Base-by-base conservation (phyloP, 192 early-diverging fungal species). In the Oehlia diaphana region DNA sequence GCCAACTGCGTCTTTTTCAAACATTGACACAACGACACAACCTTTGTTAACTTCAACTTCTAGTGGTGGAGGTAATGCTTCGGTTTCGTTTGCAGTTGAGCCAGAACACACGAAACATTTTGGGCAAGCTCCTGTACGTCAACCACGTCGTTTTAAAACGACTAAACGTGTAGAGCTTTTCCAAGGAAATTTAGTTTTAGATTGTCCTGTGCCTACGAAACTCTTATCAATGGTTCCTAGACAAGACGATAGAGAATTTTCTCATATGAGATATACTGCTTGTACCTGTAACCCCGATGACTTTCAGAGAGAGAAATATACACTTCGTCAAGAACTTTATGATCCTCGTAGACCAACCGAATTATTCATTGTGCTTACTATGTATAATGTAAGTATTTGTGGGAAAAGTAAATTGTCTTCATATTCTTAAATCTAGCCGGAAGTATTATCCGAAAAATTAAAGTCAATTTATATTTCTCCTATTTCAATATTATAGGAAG, bases 261-360 rank as follows among this genome's bases (percentile, higher is more conserved):
- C 95, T 19, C 91, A 97, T 81, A 91, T 97, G 89, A 90, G 97
- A 33, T 99, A 99, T 87, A 99, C 97, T 0, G 94, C 96, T 4
- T 93, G 91, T 13, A 96, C 95, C 14, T 93, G 91, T 83, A 92
- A 96, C 80, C 92, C 96, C 6, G 90, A 97, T 81, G 90, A 97
- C 39, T 99, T 97, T 86, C 78, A 81, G 39, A 74, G 84, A 42
- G 84, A 92, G 42, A 87, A 87, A 64, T 99, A 96, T 86, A 91
- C 88, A 39, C 87, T 99, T 75, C 89, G 96, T 44, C 89, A 86
- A 62, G 78, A 83, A 63, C 75, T 91, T 49, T 78, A 88, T 64
- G 84, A 89, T 65, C 79, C 79, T 33, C 79, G 82, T 64, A 80
- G 93, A 61, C 74, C 86, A 58, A 96, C 92, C 5, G 94, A 96